A percentile compares a stretch with the other conserved stretches of the same genome.
Evolutionary conservation across 768 basidiomycete species (phyloP).

Genomic region (Kwoniella europaea): DNA sequence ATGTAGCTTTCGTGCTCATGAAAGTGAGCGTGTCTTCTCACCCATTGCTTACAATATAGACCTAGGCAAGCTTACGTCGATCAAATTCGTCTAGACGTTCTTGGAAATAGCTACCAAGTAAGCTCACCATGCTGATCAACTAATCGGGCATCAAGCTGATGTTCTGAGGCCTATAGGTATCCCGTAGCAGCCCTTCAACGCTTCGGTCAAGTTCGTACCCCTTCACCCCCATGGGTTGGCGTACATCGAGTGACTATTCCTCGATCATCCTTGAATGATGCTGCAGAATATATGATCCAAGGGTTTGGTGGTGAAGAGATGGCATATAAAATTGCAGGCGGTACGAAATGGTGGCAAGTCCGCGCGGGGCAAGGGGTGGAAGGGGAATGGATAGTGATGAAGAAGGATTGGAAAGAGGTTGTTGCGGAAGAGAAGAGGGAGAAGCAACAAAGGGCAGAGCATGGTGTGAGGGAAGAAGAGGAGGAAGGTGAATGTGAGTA

Average conservation of each 20-base stretch:
- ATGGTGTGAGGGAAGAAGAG: slow-evolving; percentile 52
- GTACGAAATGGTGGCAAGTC: slow-evolving; percentile 97
- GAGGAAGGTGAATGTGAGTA: slow-evolving; percentile 24
- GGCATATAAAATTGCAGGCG: slow-evolving; percentile 74
- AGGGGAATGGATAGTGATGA: slow-evolving; percentile 84
- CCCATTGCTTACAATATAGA: neutral
- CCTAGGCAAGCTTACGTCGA: slow-evolving; percentile 2
- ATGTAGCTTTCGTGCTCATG: slow-evolving; percentile 70
- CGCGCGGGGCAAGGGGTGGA: slow-evolving; percentile 80
- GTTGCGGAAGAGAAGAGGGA: slow-evolving; percentile 51
- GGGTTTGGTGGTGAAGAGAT: slow-evolving; percentile 81
- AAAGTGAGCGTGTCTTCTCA: slow-evolving; percentile 49
- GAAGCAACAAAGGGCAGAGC: slow-evolving; percentile 29
- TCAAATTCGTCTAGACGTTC: slow-evolving; percentile 63
- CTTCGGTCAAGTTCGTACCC: slow-evolving; percentile 77
- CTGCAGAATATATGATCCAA: slow-evolving; percentile 72
- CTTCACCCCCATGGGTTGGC: slow-evolving; percentile 81
- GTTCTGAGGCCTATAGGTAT: slow-evolving; percentile 60
- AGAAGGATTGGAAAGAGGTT: slow-evolving; percentile 75
- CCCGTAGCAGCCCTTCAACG: slow-evolving; percentile 81
- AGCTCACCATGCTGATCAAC: neutral
- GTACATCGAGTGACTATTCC: slow-evolving; percentile 75
- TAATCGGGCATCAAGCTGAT: too few species aligned
- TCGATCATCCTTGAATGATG: slow-evolving; percentile 73
- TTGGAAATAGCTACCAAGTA: slow-evolving; percentile 68